Evolutionary conservation across 2,329 filamentous ascomycete species (phyloP), one percentile per base, ranked within the genome.

Genomic region (Beauveria bassiana): DNA sequence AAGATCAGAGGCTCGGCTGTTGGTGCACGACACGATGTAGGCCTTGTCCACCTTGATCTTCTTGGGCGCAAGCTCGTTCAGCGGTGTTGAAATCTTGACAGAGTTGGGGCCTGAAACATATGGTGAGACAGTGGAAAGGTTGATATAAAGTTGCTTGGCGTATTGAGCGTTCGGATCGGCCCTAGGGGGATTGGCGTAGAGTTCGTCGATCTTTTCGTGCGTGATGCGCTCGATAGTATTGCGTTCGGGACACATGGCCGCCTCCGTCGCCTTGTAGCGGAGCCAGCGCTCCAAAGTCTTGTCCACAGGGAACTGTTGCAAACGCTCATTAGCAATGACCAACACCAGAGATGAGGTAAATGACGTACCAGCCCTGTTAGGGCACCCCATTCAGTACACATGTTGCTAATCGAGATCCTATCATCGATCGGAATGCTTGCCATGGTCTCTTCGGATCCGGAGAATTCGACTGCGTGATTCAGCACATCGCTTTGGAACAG

Each of bases 11-110:
- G 86, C 83, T 55, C 93, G 81, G 0, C 85, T 87, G 75, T 97
- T 97, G 6, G 93, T 98, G 78, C 93, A 98, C 0, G 88, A 92
- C 0, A 97, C 88, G 0, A 97, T 79, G 72, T 96, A 97, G 0
- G 90, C 92, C 70, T 89, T 91, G 77, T 97, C 77, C 24, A 98
- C 74, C 54, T 84, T 81, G 72, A 98, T 96, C 65, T 89, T 77
- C 70, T 93, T 79, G 0, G 82, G 71, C 67, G 88, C 88, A 1
- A 98, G 83, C 38, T 93, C 85, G 5, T 79, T 76, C 1, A 98
- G 74, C 0, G 93, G 91, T 0, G 87, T 96, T 0, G 89, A 86
- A 0, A 96, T 78, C 74, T 97, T 96, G 71, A 96, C 91, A 0
- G 89, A 92, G 76, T 96, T 96, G 1, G 93, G 92, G 0, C 93